These are phyloP conservation scores for Kodamaea plutei DNA, from an alignment of 1,139 yeast species.

Conservation along the genomic window DNA sequence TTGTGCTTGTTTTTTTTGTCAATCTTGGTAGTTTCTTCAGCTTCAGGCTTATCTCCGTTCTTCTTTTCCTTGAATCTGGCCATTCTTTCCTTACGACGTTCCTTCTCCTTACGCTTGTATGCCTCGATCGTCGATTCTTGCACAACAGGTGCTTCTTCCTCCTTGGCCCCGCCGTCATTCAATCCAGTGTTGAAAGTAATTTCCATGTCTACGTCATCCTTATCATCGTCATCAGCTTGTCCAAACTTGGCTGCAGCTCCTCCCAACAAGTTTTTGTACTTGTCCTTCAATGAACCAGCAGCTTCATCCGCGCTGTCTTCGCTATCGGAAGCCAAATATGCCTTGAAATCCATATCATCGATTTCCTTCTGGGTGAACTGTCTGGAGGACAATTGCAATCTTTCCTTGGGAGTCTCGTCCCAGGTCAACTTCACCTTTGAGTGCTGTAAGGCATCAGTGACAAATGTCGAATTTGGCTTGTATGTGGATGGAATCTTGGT, in stretches of 20 bases:
- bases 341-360: slow-evolving; percentile 95
- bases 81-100: slow-evolving; percentile 79
- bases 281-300: slow-evolving; percentile 43
- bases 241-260: slow-evolving; percentile 31
- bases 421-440: slow-evolving; percentile 91
- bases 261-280: slow-evolving; percentile 62
- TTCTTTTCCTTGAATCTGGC: slow-evolving; percentile 62
- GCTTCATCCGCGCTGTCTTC: slow-evolving; percentile 48
- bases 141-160: slow-evolving; percentile 22
- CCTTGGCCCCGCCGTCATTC: slow-evolving; percentile 40
- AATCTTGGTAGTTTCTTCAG: slow-evolving; percentile 13
- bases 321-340: slow-evolving; percentile 88
- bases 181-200: slow-evolving; percentile 92
- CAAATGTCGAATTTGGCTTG: slow-evolving; percentile 73
- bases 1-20: slow-evolving; percentile 12
- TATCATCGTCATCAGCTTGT: slow-evolving; percentile 24
- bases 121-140: slow-evolving; percentile 81
- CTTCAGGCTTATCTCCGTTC: slow-evolving; percentile 40
- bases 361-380: slow-evolving; percentile 87
- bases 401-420: slow-evolving; percentile 97
- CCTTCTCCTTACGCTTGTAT: slow-evolving; percentile 85
- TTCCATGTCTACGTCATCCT: slow-evolving; percentile 82
- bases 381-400: slow-evolving; percentile 71
- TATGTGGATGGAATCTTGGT: slow-evolving; percentile 69
- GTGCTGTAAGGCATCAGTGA: slow-evolving; percentile 91